Base-by-base conservation (phyloP, 2,329 filamentous ascomycete species). In the Fusarium cyanostomum region DNA sequence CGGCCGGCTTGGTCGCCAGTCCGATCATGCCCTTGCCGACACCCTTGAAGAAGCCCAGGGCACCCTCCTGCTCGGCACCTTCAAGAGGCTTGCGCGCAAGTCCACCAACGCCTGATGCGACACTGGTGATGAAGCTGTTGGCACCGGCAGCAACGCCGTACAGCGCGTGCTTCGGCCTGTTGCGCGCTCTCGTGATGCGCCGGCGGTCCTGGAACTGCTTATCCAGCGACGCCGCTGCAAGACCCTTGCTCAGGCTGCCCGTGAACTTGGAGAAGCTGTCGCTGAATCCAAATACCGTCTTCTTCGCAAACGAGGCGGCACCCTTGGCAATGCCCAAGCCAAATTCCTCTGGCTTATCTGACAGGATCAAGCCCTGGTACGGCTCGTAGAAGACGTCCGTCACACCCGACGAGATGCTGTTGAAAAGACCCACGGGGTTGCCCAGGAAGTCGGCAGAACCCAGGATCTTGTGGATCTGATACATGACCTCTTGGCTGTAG, bases 361-460 rank as follows among this genome's bases (percentile, higher is more conserved):
- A 96, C 84, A 96, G 92, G 75, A 99, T 96, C 44, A 99, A 86
- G 18, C 96, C 92, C 80, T 99, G 95, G 79, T 99, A 99, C 33
- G 95, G 95, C 75, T 99, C 96, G 82, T 99, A 99, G 81, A 99
- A 99, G 74, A 99, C 97, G 75, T 97, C 95, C 16, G 92, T 94
- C 50, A 99, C 92, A 69, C 96, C 95, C 41, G 95, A 99, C 70
- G 92, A 96, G 77, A 99, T 91, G 74, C 94, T 99, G 81, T 96
- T 98, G 87, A 99, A 99, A 38, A 99, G 82, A 39, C 95, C 95
- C 13, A 99, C 96, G 0, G 95, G 95, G 71, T 99, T 99, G 33
- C 95, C 95, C 7, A 99, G 83, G 84, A 99, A 98, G 76, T 99
- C 95, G 6, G 95, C 95, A 7, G 94, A 98, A 15, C 95, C 95